Base-by-base conservation (phyloP, 225 moss, liverwort and hornwort genomes). In the Pleurozium schreberi region DNA sequence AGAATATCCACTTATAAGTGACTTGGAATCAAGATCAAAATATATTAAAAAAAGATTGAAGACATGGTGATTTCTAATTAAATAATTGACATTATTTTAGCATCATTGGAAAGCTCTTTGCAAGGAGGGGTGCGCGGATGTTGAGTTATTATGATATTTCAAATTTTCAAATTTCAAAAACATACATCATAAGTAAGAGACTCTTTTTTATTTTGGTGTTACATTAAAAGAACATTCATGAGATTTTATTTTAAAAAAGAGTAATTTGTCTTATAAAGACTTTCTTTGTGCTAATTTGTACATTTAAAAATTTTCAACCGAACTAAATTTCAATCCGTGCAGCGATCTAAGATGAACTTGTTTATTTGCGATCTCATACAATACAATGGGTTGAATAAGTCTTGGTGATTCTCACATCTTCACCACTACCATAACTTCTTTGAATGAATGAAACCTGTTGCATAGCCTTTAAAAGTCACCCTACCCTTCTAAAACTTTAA, bases 331-430 rank as follows among this genome's bases (percentile, higher is more conserved):
- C 10, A 28, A 26, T 15, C 3, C 3, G 42, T 26, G 26, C 1
- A 26, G 42, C 1, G 0, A 70, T 26, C 14, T 70, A 42, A 2
- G 22, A 42, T 25, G 42, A 26, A 42, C 8, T 4, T 14, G 2
- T 26, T 70, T 12, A 42, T 26, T 70, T 70, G 0, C 1, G 0
- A 42, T 70, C 9, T 42, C 4, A 1, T 0, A 42, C 2, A 31
- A 4, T 17, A 5, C 30, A 59, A 59, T 60, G 5, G 7, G 4
- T 69, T 40, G 8, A 40, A 69, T 25, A 69, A 25, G 25, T 40
- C 14, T 69, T 42, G 40, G 8, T 40, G 8, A 40, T 69, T 14
- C 25, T 42, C 3, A 26, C 1, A 0, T 42, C 40, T 26, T 8
- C 2, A 40, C 4, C 2, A 21, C 14, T 25, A 69, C 14, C 4